Conservation (phyloP, 2,329 filamentous ascomycete genomes). For the Phyllosticta citribraziliensis region DNA sequence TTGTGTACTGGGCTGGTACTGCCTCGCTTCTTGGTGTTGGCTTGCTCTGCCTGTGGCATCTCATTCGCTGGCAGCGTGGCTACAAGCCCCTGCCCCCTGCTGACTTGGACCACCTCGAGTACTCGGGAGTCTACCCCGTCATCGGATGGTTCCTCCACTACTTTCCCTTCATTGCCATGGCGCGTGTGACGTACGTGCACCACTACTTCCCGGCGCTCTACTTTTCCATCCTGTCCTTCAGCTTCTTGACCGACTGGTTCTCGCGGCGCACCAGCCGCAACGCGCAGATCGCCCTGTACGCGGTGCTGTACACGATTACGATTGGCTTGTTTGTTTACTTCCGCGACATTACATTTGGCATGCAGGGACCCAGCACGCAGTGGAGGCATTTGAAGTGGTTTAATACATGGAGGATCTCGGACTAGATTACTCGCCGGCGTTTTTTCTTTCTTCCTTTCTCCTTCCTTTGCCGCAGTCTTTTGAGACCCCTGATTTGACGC, state of each 20-base stretch:
- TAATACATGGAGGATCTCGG: conserved; percentile 71
- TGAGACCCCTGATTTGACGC: background rate
- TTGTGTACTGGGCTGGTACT: conserved; percentile 93
- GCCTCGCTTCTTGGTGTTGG: conserved; percentile 64
- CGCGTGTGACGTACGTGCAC: conserved; percentile 96
- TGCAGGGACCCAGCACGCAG: conserved; percentile 73
- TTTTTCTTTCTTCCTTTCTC: background rate
- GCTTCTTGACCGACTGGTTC: conserved; percentile 81
- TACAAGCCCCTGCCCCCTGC: conserved; percentile 68
- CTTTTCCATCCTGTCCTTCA: conserved; percentile 84
- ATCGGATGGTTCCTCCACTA: conserved; percentile 96
- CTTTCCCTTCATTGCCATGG: conserved; percentile 92
- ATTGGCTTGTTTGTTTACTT: conserved; percentile 84
- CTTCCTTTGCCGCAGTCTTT: background rate
- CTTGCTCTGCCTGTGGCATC: conserved; percentile 69
- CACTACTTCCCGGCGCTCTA: conserved; percentile 98
- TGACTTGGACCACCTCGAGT: conserved; percentile 92
- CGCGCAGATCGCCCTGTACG: conserved; percentile 61
- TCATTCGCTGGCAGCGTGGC: conserved; percentile 91
- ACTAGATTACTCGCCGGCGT: conserved; percentile 31
- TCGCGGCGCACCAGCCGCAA: conserved; percentile 55
- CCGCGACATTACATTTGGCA: conserved; percentile 91
- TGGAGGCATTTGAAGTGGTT: conserved; percentile 96
- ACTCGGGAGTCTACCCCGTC: conserved; percentile 81
- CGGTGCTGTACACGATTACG: conserved; percentile 59